These are phyloP conservation scores for Epithemia pelagica DNA, from an alignment of 108 stramenopile species.

Conservation along the genomic window DNA sequence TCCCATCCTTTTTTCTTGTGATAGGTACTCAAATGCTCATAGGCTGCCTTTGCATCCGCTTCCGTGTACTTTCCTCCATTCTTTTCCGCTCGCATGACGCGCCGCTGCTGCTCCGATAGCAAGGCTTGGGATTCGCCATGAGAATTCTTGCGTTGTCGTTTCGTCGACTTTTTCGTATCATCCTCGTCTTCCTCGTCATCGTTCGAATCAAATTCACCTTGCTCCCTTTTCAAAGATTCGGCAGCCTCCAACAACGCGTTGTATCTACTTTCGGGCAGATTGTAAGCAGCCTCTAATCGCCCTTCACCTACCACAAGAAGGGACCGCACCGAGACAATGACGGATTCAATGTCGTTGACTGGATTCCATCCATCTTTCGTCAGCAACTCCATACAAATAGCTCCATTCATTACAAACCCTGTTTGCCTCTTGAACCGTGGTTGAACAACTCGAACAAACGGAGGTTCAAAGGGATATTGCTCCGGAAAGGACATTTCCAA, in stretches of 20 bases:
- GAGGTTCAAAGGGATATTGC: conserved; percentile 89
- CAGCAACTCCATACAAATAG: conserved; percentile 89
- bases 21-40: conserved; percentile 72
- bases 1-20: conserved; percentile 90
- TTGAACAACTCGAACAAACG: conserved; percentile 80
- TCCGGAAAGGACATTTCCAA: conserved; percentile 90
- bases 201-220: conserved; percentile 25
- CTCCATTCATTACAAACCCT: conserved; percentile 93
- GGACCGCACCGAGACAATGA: conserved; percentile 85
- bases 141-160: conserved; percentile 17
- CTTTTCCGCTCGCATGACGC: conserved; percentile 7
- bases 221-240: conserved; percentile 10
- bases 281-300: conserved; percentile 57
- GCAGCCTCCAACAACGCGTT: conserved; percentile 29
- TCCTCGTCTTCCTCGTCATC: conserved; percentile 26
- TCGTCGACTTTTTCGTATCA: conserved; percentile 10
- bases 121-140: conserved; percentile 1
- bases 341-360: conserved; percentile 89
- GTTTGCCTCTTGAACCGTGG: conserved; percentile 87
- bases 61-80: conserved; percentile 42
- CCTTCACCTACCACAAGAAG: conserved; percentile 89
- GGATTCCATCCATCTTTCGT: conserved; percentile 93
- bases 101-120: conserved; percentile 1
- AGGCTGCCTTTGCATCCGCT: conserved; percentile 66
- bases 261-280: conserved; percentile 40